Base-by-base conservation (phyloP, 768 basidiomycete species). In the Termitomyces sp. region DNA sequence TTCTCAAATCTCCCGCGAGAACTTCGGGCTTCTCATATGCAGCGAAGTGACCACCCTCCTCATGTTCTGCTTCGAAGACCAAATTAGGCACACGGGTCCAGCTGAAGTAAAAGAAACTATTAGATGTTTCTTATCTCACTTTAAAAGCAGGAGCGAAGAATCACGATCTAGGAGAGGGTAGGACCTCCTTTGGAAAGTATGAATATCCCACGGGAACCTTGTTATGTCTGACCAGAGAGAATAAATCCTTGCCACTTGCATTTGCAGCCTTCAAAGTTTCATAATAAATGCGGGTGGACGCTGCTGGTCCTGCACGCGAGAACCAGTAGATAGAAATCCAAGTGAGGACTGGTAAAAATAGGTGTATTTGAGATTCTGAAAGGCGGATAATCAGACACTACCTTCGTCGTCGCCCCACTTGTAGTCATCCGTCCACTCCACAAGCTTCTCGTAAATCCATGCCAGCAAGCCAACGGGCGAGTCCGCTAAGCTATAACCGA, bases 311-410 rank as follows among this genome's bases (percentile, higher is more conserved):
- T 0, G 78, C 73, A 8, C 77, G 76, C 7, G 85, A 85, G 68
- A 86, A 84, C 71, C 75, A 80, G 61, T 83, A 84, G 16, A 84
- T 74, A 2, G 83, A 84, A 6, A 85, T 66, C 84, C 84, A 87
- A 0, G 81, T 83, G 37, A 86, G 62, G 0, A 85, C 85, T 85
- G 41, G 61, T 31, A 53, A 56, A 52, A 1, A 58, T 58, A 34
- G 9, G 12, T 13, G 34, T 2, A 9, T 32, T 34, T 51, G 32
- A 26, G 32, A 9, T 48, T 8, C n/a, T 7, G 2, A 7, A 24
- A n/a, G 8, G n/a, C 3, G 55, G 36, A 27, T 10, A 2, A 2
- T 0, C 34, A 16, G 27, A 53, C 37, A 5, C 27, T 24, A 78
- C 85, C 73, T 69, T 86, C 81, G 24, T 85, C 82, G 44, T 83